These are phyloP conservation scores for Corylus heterophylla DNA, from an alignment of 306 rosid species.

Conservation along the genomic window DNA sequence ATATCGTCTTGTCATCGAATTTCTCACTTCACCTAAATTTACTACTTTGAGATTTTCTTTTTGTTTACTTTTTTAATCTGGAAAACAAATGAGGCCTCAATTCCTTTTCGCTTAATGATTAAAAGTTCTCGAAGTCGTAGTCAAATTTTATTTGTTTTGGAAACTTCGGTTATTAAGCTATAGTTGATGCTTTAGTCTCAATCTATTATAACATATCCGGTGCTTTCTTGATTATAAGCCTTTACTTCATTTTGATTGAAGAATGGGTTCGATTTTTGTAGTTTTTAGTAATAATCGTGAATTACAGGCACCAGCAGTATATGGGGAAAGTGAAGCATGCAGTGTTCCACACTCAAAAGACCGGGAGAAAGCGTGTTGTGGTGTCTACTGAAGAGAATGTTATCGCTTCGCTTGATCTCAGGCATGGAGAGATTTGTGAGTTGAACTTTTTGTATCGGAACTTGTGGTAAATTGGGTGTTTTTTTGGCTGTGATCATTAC, in stretches of 20 bases:
- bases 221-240: neutral
- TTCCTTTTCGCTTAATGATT: conserved; percentile 11
- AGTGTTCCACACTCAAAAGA: conserved; percentile 84
- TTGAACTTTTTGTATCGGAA: neutral
- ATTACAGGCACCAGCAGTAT: conserved; percentile 84
- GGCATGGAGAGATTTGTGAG: conserved; percentile 95
- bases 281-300: conserved; percentile 8
- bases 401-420: conserved; percentile 96
- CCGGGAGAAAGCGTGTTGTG: conserved; percentile 87
- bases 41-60: neutral
- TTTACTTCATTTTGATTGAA: neutral
- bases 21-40: neutral
- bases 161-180: neutral
- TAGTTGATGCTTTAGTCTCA: neutral
- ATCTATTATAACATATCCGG: neutral
- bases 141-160: conserved; percentile 6
- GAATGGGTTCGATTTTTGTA: conserved; percentile 4
- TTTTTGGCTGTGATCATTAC: neutral
- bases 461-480: neutral
- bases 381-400: conserved; percentile 97
- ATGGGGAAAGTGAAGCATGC: conserved; percentile 94
- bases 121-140: neutral
- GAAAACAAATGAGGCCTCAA: conserved; percentile 7
- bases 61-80: neutral
- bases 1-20: neutral